phyloP scores from a whole-genome alignment of 1,139 yeast genomes.

The Taphrina sp. region DNA sequence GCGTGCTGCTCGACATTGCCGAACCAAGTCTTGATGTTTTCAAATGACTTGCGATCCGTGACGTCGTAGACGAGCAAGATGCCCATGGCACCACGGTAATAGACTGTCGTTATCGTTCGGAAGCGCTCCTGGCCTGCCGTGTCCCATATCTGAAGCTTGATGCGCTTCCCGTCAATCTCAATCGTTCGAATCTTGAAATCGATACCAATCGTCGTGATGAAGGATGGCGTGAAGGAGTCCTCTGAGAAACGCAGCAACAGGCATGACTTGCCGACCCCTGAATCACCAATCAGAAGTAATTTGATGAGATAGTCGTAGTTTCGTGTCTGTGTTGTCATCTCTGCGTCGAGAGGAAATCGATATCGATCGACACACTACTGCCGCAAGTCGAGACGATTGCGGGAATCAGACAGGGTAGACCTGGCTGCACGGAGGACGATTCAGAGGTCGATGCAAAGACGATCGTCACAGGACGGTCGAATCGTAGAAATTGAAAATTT shows the following conservation, averaged over 20 bases:
- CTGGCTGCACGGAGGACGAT: no score
- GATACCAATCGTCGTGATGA: slow-evolving; percentile 95
- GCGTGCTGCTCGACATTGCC: slow-evolving; percentile 95
- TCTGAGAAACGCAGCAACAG: slow-evolving; percentile 89
- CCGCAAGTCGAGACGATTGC: no score
- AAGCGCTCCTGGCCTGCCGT: slow-evolving; percentile 99
- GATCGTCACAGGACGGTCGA: no score
- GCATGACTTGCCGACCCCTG: slow-evolving; percentile 97
- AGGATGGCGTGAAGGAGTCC: slow-evolving; percentile 93
- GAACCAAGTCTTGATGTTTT: slow-evolving; percentile 83
- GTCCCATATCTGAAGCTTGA: slow-evolving; percentile 97
- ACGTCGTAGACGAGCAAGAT: slow-evolving; percentile 94
- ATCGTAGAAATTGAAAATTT: no score
- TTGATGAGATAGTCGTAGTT: slow-evolving; percentile 94
- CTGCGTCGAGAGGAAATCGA: no score
- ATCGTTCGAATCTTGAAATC: slow-evolving; percentile 97
- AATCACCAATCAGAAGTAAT: slow-evolving; percentile 89
- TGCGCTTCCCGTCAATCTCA: slow-evolving; percentile 85
- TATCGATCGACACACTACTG: no score
- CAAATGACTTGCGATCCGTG: slow-evolving; percentile 90
- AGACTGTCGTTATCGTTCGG: slow-evolving; percentile 96
- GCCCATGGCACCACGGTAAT: slow-evolving; percentile 99
- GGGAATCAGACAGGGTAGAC: no score
- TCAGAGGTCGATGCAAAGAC: no score
- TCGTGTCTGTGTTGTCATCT: slow-evolving; percentile 52